Evolutionary conservation across 495 filamentous ascomycete species (phyloP).

Genomic region (Aspergillus leporis): DNA sequence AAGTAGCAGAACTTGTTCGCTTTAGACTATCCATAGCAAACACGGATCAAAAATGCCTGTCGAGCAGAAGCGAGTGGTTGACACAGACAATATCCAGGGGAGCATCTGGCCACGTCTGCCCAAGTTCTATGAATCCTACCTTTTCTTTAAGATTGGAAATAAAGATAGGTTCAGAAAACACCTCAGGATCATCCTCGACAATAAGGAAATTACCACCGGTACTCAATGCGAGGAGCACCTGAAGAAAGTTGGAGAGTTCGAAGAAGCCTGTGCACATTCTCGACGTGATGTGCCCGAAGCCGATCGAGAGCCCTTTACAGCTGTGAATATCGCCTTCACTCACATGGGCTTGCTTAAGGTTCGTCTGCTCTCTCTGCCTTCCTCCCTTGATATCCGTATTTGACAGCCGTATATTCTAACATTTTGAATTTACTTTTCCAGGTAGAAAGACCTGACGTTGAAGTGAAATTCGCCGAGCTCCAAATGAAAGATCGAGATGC

Average conservation of each 20-base stretch:
- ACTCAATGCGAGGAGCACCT: not conserved
- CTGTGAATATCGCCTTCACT: constrained; percentile 24
- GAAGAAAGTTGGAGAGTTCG: not conserved
- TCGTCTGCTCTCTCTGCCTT: not conserved
- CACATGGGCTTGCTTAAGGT: not conserved
- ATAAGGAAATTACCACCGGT: constrained; percentile 21
- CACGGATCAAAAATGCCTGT: not conserved
- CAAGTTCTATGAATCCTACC: constrained; percentile 32
- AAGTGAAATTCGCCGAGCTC: not conserved
- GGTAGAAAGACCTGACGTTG: constrained; percentile 4
- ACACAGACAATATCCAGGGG: constrained; percentile 21
- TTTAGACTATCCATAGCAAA: not conserved
- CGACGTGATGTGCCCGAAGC: constrained; percentile 7
- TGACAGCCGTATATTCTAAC: not conserved
- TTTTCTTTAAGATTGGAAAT: constrained; percentile 33
- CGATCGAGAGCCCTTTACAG: constrained; percentile 1
- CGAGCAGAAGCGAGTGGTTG: not conserved
- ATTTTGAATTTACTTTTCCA: not conserved
- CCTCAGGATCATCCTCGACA: constrained; percentile 18
- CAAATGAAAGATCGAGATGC: constrained; percentile 3
- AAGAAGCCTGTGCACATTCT: constrained; percentile 4
- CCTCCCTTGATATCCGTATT: not conserved
- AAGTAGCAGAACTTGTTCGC: not conserved
- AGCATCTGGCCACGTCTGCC: constrained; percentile 30
- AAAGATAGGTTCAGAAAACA: constrained; percentile 27